Base-by-base conservation (phyloP, 345 rosid species). In the Hevea brasiliensis region DNA sequence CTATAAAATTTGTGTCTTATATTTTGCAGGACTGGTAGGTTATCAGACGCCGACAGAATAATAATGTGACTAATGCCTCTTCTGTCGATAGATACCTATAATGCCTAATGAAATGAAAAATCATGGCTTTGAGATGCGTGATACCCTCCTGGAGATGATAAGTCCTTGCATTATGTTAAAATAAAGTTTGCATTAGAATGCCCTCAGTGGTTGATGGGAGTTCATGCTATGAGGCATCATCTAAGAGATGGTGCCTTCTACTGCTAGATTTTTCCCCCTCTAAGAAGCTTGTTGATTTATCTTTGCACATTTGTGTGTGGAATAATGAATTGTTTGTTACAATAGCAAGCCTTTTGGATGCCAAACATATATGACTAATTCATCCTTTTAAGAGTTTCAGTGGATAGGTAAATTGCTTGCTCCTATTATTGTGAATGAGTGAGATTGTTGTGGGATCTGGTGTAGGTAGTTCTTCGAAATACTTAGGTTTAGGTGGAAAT, bases 41-140 rank as follows among this genome's bases (percentile, higher is more conserved):
- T 72, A 10, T 18, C 37, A 24, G 63, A 47, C 37, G 42, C 58
- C 29, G 65, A 61, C 5, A 35, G 44, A 47, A 13, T 61, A 32
- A n/a, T n/a, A n/a, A n/a, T n/a, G n/a, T 32, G 37, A 4, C 37
- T 32, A 13, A 13, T 47, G 15, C 40, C 20, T 29, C 40, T 6
- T 32, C 13, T 26, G 44, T 3, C 0, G 29, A 29, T 17, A 21
- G 18, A 15, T 7, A 6, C 24, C 50, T 53, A 50, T 51, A 23
- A 47, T 67, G 69, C 44, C 8, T 35, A 0, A 18, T 29, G n/a
- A 42, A 41, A 1, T 32, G 37, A 32, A 4, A 32, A n/a, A 3
- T 13, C 32, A 20, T 29, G 57, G 60, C 42, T 32, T 65, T 67
- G 71, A 51, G 59, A 26, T 32, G 42, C 40, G 24, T 67, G 58